These are phyloP conservation scores for Penicillium verrucosum DNA, from an alignment of 2,329 filamentous ascomycete genomes.

Conservation along the genomic window DNA sequence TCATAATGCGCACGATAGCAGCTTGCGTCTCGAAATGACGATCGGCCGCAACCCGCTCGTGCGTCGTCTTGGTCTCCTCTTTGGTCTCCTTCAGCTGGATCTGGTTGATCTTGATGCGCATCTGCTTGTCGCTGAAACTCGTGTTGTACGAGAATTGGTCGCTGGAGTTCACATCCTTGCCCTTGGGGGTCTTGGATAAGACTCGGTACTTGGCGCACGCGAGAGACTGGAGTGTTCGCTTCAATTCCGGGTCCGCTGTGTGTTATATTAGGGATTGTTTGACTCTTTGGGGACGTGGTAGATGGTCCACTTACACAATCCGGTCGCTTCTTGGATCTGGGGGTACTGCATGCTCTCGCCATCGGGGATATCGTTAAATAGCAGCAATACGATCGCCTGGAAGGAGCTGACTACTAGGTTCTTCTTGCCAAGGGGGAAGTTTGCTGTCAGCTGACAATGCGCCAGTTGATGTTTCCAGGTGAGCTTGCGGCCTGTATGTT, in stretches of 20 bases:
- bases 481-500: constrained; percentile 82
- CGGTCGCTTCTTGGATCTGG: constrained; percentile 71
- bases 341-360: constrained; percentile 68
- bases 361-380: constrained; percentile 73
- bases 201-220: constrained; percentile 87
- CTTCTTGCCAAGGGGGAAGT: constrained; percentile 75
- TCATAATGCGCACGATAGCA: constrained; percentile 95
- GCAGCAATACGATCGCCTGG: constrained; percentile 82
- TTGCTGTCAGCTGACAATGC: constrained; percentile 79
- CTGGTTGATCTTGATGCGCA: constrained; percentile 96
- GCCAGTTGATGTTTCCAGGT: constrained; percentile 93
- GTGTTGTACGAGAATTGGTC: constrained; percentile 85
- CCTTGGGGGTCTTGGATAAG: constrained; percentile 78
- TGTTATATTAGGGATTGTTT: constrained; percentile 24
- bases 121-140: constrained; percentile 73
- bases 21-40: constrained; percentile 95
- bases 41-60: constrained; percentile 84
- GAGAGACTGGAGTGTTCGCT: constrained; percentile 88
- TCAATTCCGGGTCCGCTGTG: constrained; percentile 68
- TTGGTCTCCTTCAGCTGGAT: constrained; percentile 96
- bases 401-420: constrained; percentile 89
- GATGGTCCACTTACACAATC: constrained; percentile 55
- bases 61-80: constrained; percentile 90
- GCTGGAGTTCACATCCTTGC: constrained; percentile 70
- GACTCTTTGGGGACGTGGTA: background rate